phyloP scores from a whole-genome alignment of 2,329 filamentous ascomycete genomes.

The Ophiostoma himal-ulmi region DNA sequence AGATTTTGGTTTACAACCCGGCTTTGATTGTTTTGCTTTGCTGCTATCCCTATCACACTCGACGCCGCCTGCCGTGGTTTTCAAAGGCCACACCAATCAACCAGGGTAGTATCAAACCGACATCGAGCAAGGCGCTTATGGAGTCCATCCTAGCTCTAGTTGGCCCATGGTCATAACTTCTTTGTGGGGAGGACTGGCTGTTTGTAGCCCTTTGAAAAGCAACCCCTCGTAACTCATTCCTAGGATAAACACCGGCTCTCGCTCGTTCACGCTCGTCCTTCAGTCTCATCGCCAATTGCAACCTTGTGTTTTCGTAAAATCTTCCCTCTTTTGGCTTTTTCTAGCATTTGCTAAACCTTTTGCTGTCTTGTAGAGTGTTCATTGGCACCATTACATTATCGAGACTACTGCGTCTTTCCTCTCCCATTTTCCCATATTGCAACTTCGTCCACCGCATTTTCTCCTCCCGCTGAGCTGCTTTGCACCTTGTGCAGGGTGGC shows the following conservation, averaged over 20 bases:
- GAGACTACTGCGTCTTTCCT: neutral
- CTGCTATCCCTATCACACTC: neutral
- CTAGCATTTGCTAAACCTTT: neutral
- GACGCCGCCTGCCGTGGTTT: neutral
- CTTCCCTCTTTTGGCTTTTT: no score
- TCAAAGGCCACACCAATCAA: neutral
- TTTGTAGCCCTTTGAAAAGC: neutral
- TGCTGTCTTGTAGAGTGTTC: no score
- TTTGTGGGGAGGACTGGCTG: neutral
- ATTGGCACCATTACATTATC: neutral
- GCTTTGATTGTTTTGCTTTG: neutral
- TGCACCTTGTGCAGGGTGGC: slow-evolving; percentile 1
- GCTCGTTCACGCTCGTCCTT: neutral
- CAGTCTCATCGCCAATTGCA: neutral
- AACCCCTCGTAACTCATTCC: neutral
- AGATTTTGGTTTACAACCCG: neutral
- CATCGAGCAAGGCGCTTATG: neutral
- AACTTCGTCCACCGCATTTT: neutral
- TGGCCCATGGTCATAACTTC: neutral
- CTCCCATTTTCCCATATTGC: neutral
- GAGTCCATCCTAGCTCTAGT: slow-evolving; percentile 1
- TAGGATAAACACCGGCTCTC: neutral
- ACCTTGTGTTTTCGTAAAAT: neutral
- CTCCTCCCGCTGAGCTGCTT: neutral
- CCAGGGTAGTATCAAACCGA: neutral